Conservation (phyloP, 2,329 filamentous ascomycete genomes). For the Trichoderma endophyticum region DNA sequence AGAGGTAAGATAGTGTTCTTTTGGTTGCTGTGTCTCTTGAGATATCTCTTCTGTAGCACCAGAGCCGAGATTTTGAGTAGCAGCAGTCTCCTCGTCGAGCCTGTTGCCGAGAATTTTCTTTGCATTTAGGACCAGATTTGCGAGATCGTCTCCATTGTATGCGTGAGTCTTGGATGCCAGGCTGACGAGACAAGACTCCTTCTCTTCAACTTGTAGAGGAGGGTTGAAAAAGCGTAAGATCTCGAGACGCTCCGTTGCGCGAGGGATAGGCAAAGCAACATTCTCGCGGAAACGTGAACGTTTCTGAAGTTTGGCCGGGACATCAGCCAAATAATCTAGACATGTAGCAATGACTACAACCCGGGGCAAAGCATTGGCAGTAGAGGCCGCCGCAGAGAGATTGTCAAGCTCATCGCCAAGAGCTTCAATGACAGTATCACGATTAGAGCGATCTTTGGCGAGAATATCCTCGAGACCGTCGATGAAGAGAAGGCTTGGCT, state of each 20-base stretch:
- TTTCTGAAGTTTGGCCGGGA: conserved; percentile 67
- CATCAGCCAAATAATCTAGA: conserved; percentile 64
- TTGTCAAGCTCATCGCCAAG: conserved; percentile 56
- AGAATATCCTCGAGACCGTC: conserved; percentile 73
- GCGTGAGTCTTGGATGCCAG: conserved; percentile 79
- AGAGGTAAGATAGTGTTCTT: conserved; percentile 32
- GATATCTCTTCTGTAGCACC: not conserved
- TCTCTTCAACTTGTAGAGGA: conserved; percentile 45
- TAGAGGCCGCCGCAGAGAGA: conserved; percentile 42
- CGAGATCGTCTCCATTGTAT: conserved; percentile 76
- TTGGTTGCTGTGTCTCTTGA: not conserved
- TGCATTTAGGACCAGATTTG: conserved; percentile 52
- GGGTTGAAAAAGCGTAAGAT: conserved; percentile 64
- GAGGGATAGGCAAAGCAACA: conserved; percentile 74
- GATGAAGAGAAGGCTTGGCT: conserved; percentile 76
- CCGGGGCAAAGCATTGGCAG: conserved; percentile 42
- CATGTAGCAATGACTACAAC: conserved; percentile 76
- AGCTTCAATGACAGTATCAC: conserved; percentile 47
- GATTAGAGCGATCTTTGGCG: conserved; percentile 54
- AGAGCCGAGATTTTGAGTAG: not conserved
- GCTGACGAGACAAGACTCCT: conserved; percentile 51
- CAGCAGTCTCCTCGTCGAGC: conserved; percentile 23
- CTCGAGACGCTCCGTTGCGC: conserved; percentile 64
- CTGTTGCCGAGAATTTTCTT: conserved; percentile 28
- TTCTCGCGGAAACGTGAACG: conserved; percentile 62